Evolutionary conservation across 2,329 filamentous ascomycete genomes (phyloP).

Genomic region (Colletotrichum sp.): DNA sequence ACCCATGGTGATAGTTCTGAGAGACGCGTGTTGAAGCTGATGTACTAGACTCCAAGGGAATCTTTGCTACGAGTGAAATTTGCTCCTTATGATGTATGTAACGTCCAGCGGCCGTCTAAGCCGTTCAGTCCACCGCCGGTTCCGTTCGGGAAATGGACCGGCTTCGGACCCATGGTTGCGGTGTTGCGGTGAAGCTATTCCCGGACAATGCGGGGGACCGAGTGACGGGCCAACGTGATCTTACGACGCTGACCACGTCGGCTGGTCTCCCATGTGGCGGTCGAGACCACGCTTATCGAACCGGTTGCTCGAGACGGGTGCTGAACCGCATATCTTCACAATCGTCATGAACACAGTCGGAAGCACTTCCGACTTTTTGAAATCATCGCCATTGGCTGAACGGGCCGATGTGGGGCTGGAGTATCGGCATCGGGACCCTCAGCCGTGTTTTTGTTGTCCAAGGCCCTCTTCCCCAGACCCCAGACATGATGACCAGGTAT

Average conservation of each 20-base stretch:
- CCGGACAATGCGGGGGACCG: neutral
- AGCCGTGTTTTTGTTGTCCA: neutral
- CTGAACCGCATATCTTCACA: neutral
- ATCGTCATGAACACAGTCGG: neutral
- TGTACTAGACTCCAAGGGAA: neutral
- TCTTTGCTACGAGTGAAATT: neutral
- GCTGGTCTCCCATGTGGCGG: neutral
- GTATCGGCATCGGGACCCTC: neutral
- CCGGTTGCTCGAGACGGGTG: neutral
- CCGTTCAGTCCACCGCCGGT: neutral
- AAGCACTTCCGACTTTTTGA: neutral
- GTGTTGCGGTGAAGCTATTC: neutral
- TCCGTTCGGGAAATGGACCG: neutral
- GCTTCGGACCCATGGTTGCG: neutral
- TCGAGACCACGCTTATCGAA: neutral
- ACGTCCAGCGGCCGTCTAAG: neutral
- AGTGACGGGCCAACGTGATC: neutral
- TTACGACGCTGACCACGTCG: neutral
- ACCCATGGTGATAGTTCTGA: constrained; percentile 19
- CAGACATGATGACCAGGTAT: neutral
- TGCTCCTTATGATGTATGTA: constrained; percentile 2
- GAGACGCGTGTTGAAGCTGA: neutral
- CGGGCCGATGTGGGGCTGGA: neutral
- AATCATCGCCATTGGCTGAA: neutral
- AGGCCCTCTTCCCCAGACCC: neutral